Evolutionary conservation across 768 basidiomycete genomes (phyloP), one percentile per base, ranked within the genome.

Genomic region (Xanthoconium purpureum): DNA sequence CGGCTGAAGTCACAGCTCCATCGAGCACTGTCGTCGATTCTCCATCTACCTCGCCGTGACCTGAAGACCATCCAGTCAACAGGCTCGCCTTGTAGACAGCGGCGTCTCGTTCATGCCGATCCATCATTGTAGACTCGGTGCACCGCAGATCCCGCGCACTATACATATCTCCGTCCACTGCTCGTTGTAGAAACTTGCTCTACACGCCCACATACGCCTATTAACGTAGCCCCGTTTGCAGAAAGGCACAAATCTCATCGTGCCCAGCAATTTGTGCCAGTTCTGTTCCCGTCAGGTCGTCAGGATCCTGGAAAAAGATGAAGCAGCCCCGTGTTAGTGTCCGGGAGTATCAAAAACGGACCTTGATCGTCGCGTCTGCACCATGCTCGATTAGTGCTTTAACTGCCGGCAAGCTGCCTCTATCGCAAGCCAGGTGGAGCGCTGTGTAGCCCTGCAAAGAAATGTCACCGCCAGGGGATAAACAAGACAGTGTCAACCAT

Each of bases 391-490:
- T 66, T 39, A 97, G 71, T 6, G 84, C 54, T 59, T 78, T 72
- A 2, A 89, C 87, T 3, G 82, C 73, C 0, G 77, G 74, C 8
- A 75, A 52, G 63, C 84, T 78, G 2, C 94, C 94, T 65, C 94
- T 77, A 70, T 97, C 94, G 29, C 86, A 83, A 6, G 94, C 94
- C 0, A 95, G 77, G 63, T 97, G 94, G 18, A 97, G 72, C 9
- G 94, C 80, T 0, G 93, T 91, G 68, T 93, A 94, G 36, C 91
- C 94, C 94, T 97, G 64, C 18, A 46, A 49, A 53, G 14, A 32
- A 38, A 35, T 12, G 51, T 57, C 47, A 56, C 51, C 43, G 52
- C 18, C 50, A 48, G 52, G 38, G 40, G 29, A 43, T n/a, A 30
- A 17, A 44, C 17, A 15, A 58, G 24, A 14, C 24, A 20, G 37